Evolutionary conservation across 2,329 filamentous ascomycete genomes (phyloP), one percentile per base, ranked within the genome.

Genomic region (Aspergillus hiratsukae): DNA sequence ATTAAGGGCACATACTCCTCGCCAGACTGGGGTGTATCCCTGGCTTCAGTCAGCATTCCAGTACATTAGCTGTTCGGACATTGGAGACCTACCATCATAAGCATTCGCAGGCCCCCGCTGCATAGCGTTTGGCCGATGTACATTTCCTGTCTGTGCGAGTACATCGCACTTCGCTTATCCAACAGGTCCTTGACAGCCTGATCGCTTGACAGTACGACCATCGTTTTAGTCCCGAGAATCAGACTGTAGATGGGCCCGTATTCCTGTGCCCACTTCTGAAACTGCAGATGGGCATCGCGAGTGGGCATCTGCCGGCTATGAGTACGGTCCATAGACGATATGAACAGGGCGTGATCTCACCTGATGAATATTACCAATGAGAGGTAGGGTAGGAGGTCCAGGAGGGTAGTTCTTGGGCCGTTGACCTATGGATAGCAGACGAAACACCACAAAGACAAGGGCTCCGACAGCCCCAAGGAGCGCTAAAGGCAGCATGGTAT

Each of bases 201-300:
- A 28, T 77, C 75, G 0, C 73, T 76, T 0, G 73, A 77, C 0
- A 84, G 65, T 0, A 83, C 76, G 17, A 83, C 69, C 60, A 81
- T 66, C 5, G 72, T 69, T 43, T 77, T 74, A 0, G 77, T 77
- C 0, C 81, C 81, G 0, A 83, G 68, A 1, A 82, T 80, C 2
- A 83, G 68, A 0, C 75, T 79, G 63, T 80, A 83, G 0, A 84
- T 64, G 0, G 80, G 79, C 0, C 80, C 77, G 49, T 83, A 83
- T 62, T 81, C 71, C 5, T 76, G 60, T 0, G 80, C 79, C 81
- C 81, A 83, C 63, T 80, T 77, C 40, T 79, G 66, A 52, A 81
- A 81, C 52, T 82, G 77, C 0, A 78, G 58, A 54, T 81, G 76
- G 0, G 64, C 64, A 27, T 79, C 68, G 5, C 70, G 51, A 2